Percentiles rank a stretch among this genome's conserved stretches.
phyloP scores from a whole-genome alignment of 2,329 filamentous ascomycete species.

The Phaeosphaeriaceae sp. region DNA sequence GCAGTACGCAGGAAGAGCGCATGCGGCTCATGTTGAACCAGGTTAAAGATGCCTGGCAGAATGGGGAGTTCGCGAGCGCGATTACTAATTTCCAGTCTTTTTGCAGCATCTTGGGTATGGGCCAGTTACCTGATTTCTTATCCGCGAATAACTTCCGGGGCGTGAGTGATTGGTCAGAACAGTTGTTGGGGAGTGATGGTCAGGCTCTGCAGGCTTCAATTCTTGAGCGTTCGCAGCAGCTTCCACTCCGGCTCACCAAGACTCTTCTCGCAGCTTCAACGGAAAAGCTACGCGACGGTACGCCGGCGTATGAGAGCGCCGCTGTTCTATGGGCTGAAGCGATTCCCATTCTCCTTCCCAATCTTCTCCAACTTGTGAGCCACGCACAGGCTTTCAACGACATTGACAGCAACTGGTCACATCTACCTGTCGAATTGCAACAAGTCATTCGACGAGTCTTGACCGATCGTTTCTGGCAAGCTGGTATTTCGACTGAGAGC shows the following conservation, averaged over 20 bases:
- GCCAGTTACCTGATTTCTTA: constrained; percentile 81
- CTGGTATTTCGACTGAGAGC: constrained; percentile 92
- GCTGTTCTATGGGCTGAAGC: constrained; percentile 83
- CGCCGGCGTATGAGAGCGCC: constrained; percentile 75
- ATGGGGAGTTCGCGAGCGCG: constrained; percentile 69
- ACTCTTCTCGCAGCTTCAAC: constrained; percentile 91
- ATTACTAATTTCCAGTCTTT: constrained; percentile 80
- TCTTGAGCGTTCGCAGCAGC: constrained; percentile 73
- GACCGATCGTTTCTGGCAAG: constrained; percentile 97
- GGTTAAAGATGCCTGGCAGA: constrained; percentile 80
- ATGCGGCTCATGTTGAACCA: constrained; percentile 81
- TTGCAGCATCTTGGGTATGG: constrained; percentile 78
- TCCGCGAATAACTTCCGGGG: constrained; percentile 73
- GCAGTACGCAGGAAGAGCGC: constrained; percentile 71
- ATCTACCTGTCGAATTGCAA: constrained; percentile 76
- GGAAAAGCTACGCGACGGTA: constrained; percentile 80
- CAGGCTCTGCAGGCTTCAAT: constrained; percentile 79
- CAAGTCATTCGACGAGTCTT: constrained; percentile 80
- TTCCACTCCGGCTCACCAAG: constrained; percentile 87
- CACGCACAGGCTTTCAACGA: constrained; percentile 94
- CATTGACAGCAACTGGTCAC: constrained; percentile 75
- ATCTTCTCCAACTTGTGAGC: constrained; percentile 82
- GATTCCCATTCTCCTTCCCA: constrained; percentile 82
- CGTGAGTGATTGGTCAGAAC: constrained; percentile 81
- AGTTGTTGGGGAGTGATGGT: constrained; percentile 79